These are phyloP conservation scores for Hypoxylon trugodes DNA, from an alignment of 495 filamentous ascomycete species.

Conservation along the genomic window DNA sequence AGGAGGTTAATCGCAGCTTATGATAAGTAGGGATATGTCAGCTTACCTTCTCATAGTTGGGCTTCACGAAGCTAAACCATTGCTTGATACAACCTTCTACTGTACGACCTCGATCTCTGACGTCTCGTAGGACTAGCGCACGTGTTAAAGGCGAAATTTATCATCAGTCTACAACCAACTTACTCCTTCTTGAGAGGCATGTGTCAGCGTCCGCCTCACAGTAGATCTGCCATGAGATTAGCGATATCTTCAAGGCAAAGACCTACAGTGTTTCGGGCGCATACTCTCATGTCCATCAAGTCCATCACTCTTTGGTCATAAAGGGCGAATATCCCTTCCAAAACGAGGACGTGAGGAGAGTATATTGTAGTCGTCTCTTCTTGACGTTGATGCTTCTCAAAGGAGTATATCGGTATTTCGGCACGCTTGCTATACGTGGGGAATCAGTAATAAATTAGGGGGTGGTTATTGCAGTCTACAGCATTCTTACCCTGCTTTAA, in stretches of 20 bases:
- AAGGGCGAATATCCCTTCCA: constrained; percentile 95
- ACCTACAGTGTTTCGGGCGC: background rate
- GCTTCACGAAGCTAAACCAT: constrained; percentile 96
- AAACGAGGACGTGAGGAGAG: constrained; percentile 92
- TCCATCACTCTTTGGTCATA: constrained; percentile 88
- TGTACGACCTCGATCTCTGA: constrained; percentile 82
- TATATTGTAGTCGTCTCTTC: constrained; percentile 86
- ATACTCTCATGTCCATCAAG: constrained; percentile 88
- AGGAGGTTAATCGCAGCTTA: background rate
- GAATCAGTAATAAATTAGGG: constrained; percentile 7
- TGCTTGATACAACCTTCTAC: constrained; percentile 97
- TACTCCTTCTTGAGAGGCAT: constrained; percentile 90
- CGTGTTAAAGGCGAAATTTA: background rate
- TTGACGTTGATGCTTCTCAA: constrained; percentile 86
- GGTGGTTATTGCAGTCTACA: background rate
- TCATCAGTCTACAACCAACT: constrained; percentile 36
- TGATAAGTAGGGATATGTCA: background rate
- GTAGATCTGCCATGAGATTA: constrained; percentile 70
- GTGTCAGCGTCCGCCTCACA: constrained; percentile 96
- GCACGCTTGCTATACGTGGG: constrained; percentile 74
- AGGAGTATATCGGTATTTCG: constrained; percentile 94
- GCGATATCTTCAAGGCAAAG: background rate
- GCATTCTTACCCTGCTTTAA: constrained; percentile 84
- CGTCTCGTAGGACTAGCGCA: constrained; percentile 79
- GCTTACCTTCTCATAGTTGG: constrained; percentile 77